Evolutionary conservation across 2,329 filamentous ascomycete genomes (phyloP).

Genomic region (Didymella pinodella): DNA sequence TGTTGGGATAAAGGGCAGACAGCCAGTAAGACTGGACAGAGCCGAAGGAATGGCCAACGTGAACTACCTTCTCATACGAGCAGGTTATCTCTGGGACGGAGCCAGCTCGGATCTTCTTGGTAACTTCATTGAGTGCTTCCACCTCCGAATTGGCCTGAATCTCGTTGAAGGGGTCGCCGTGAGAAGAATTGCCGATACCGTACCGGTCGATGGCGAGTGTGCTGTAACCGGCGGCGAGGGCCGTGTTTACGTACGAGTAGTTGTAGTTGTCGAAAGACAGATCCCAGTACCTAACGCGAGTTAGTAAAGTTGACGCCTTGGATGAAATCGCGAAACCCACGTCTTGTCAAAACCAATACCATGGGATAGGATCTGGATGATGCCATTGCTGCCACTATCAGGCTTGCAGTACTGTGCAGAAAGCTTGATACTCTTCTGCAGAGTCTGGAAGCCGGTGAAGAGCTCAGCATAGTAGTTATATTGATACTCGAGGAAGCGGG

Average conservation of each 20-base stretch:
- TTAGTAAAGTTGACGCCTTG: neutral
- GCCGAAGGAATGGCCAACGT: conserved; percentile 72
- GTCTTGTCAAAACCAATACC: conserved; percentile 64
- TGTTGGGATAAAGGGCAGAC: conserved; percentile 59
- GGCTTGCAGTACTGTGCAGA: conserved; percentile 69
- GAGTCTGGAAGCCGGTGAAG: conserved; percentile 59
- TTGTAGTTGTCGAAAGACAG: conserved; percentile 64
- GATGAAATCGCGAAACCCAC: conserved; percentile 33
- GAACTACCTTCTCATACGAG: conserved; percentile 58
- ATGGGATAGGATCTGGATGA: conserved; percentile 60
- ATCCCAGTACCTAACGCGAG: conserved; percentile 65
- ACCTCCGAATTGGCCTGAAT: conserved; percentile 67
- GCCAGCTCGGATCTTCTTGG: conserved; percentile 58
- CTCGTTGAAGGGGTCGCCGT: conserved; percentile 66
- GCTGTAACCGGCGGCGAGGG: conserved; percentile 64
- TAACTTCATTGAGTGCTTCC: conserved; percentile 65
- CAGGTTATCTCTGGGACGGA: conserved; percentile 54
- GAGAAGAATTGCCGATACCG: conserved; percentile 66
- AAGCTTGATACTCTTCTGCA: conserved; percentile 64
- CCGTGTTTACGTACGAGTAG: conserved; percentile 68
- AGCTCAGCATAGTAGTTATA: conserved; percentile 58
- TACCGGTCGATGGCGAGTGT: conserved; percentile 70
- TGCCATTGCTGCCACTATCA: conserved; percentile 47
- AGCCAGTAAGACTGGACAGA: conserved; percentile 66
- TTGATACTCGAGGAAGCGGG: conserved; percentile 26